These are phyloP conservation scores for Grifola frondosa DNA, from an alignment of 1,284 basidiomycete species.

Conservation along the genomic window DNA sequence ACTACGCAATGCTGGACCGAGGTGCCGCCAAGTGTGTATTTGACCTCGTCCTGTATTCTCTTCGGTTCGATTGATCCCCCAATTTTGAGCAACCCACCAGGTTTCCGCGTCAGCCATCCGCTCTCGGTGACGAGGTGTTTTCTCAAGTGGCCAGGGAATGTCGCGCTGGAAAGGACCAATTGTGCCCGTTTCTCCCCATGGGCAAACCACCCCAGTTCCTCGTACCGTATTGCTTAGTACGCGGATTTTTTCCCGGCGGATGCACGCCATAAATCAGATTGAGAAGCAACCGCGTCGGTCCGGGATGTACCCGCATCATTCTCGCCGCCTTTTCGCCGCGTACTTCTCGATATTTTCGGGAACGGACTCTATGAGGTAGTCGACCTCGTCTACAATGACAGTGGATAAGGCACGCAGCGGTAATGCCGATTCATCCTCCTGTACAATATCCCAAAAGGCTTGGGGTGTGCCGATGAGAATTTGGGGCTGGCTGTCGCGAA, in stretches of 20 bases:
- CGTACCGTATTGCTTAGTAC: background rate
- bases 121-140: slow-evolving; percentile 50
- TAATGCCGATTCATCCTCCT: slow-evolving; percentile 42
- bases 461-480: slow-evolving; percentile 73
- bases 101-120: slow-evolving; percentile 51
- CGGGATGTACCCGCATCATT: slow-evolving; percentile 51
- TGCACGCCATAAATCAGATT: slow-evolving; percentile 46
- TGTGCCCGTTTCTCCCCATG: too few species aligned
- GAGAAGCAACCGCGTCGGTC: slow-evolving; percentile 56
- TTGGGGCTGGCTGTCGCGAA: slow-evolving; percentile 52
- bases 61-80: slow-evolving; percentile 25
- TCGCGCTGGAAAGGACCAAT: slow-evolving; percentile 68
- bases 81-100: slow-evolving; percentile 46
- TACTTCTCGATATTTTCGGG: slow-evolving; percentile 35
- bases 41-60: slow-evolving; percentile 17
- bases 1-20: slow-evolving; percentile 59
- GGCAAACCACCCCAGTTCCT: too few species aligned
- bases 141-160: slow-evolving; percentile 55
- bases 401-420: slow-evolving; percentile 47
- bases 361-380: slow-evolving; percentile 60
- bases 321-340: slow-evolving; percentile 37
- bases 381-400: slow-evolving; percentile 73
- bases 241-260: slow-evolving; percentile 8
- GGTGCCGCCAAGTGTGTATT: slow-evolving; percentile 27
- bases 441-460: slow-evolving; percentile 57